Base-by-base conservation (phyloP, 495 filamentous ascomycete species). In the Penicillium simplicissimum region DNA sequence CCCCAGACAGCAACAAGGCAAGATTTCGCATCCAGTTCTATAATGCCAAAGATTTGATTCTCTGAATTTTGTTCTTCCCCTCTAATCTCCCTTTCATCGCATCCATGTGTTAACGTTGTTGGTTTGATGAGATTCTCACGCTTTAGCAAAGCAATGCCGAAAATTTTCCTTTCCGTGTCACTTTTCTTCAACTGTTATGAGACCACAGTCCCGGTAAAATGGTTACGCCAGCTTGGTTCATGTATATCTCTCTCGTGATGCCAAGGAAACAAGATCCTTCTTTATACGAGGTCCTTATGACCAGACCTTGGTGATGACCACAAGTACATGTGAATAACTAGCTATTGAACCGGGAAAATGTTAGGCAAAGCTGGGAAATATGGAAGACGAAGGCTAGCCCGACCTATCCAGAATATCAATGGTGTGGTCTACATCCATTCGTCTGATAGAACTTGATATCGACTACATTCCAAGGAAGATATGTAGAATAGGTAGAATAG, bases 101-200 rank as follows among this genome's bases (percentile, higher is more conserved):
- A n/a, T n/a, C n/a, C n/a, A 8, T 42, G 7, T 42, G n/a, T 53
- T 23, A 43, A 9, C 19, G 19, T 57, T 28, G 17, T 62, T 36
- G 51, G 33, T 40, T 37, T 47, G 14, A 7, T 62, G 33, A 36
- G 17, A 38, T 43, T 55, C 17, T 60, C 25, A 55, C 43, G 53
- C 33, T 51, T 60, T 67, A 53, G 63, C 53, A 65, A 36, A 61
- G 58, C 37, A 49, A 23, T 31, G 36, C 38, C 49, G 55, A 65
- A 65, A 62, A 65, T 61, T 57, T 7, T 60, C 57, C 53, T 57
- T 51, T 34, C 15, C 13, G 56, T 42, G 11, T 17, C 28, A n/a
- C 7, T 37, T 47, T 43, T 45, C 14, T 4, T 33, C 10, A 45
- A 55, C 8, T 55, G 1, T 25, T 4, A 17, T 36, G 36, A 31